Evolutionary conservation across 2,329 filamentous ascomycete genomes (phyloP).

Genomic region (Aureobasidium vineae): DNA sequence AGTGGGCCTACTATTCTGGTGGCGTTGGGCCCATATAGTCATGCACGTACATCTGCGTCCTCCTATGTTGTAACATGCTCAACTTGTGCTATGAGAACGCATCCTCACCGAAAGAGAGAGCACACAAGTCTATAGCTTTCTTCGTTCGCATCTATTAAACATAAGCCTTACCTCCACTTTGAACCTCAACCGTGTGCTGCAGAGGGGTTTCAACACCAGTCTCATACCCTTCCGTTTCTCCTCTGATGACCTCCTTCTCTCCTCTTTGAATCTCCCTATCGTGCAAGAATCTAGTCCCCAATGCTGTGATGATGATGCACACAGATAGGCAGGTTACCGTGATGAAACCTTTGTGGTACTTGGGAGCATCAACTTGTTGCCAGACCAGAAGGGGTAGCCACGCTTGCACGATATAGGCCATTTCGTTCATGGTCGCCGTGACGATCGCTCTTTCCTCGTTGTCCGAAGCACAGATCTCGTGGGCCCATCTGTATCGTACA

Average conservation of each 20-base stretch:
- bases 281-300: neutral
- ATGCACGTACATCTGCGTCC: no score
- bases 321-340: constrained; percentile 54
- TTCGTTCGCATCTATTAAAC: neutral
- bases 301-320: constrained; percentile 51
- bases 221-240: neutral
- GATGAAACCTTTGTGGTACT: constrained; percentile 61
- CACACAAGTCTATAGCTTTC: neutral
- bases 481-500: constrained; percentile 58
- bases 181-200: neutral
- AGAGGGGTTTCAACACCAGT: neutral
- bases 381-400: constrained; percentile 67
- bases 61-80: no score
- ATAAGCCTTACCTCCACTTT: neutral
- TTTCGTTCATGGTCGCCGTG: constrained; percentile 64
- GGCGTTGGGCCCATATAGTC: no score
- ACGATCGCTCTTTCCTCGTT: constrained; percentile 52
- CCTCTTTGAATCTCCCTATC: neutral
- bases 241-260: neutral
- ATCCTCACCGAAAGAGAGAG: neutral
- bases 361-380: constrained; percentile 62
- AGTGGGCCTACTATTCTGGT: no score
- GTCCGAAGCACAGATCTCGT: neutral
- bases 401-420: constrained; percentile 67
- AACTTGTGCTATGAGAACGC: no score